Base-by-base conservation (phyloP, 306 rosid genomes). In the Inga leiocalycina region DNA sequence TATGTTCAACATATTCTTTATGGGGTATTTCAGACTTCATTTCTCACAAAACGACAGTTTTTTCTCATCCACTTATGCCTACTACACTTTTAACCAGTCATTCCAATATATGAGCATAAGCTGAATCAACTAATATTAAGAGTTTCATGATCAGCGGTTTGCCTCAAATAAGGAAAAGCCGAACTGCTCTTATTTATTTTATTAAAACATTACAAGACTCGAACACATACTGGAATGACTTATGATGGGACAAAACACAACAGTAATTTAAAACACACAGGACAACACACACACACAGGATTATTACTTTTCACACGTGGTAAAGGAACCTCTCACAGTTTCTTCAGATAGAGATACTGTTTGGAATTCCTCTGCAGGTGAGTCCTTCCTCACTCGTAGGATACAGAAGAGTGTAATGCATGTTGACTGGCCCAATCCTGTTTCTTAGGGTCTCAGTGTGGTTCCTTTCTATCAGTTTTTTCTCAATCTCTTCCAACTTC, bases 351-450 rank as follows among this genome's bases (percentile, higher is more conserved):
- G 94, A 91, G 79, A 93, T 86, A n/a, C 96, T 93, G 37, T 92
- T 93, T 19, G 97, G 97, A 81, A 93, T 88, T 69, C 94, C 98
- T 74, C 86, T 88, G 4, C 86, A 83, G 20, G 97, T 89, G 5
- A 93, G 86, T 22, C 98, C 97, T 16, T 74, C 81, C 8, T 81
- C 74, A 54, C 98, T 91, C 0, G 86, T 34, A 34, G 92, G 98
- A 82, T 84, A 57, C 8, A 93, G 88, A 75, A 91, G 51, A n/a
- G 94, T 90, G 65, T 91, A 93, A 0, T 93, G 98, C 77, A 91
- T 37, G 9, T 88, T 66, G 10, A 61, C 91, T 1, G 93, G 97
- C 4, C 97, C 98, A 19, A n/a, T 45, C 19, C 97, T 76, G 59
- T 92, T 94, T 22, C 82, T 88, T 9, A 86, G 15, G 0, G 24